Evolutionary conservation across 2,329 filamentous ascomycete genomes (phyloP).

Genomic region (Botrytis porri): DNA sequence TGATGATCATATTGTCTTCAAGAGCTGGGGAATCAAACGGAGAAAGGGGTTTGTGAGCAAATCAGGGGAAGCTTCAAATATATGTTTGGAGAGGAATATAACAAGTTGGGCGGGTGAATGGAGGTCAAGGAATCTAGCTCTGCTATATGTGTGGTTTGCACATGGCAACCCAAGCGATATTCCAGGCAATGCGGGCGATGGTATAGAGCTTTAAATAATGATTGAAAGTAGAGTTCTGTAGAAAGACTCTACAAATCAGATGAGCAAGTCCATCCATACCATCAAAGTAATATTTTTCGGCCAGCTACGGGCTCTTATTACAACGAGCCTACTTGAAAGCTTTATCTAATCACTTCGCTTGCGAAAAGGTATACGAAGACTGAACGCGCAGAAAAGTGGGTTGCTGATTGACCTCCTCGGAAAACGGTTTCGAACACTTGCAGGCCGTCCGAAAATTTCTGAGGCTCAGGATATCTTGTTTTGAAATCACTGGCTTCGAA

Average conservation of each 20-base stretch:
- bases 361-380: background rate
- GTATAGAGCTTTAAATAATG: background rate
- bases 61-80: constrained; percentile 20
- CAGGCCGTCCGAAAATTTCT: background rate
- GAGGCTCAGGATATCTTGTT: background rate
- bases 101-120: background rate
- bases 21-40: constrained; percentile 24
- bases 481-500: background rate
- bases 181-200: background rate
- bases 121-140: background rate
- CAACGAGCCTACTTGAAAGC: background rate
- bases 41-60: constrained; percentile 24
- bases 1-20: constrained; percentile 21
- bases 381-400: background rate
- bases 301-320: background rate
- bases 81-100: constrained; percentile 24
- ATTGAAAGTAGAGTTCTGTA: background rate
- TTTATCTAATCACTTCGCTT: background rate
- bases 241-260: background rate
- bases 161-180: background rate
- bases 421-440: background rate
- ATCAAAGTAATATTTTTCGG: background rate
- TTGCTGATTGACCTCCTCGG: background rate
- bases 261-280: background rate
- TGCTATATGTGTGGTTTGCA: background rate